Conservation (phyloP, 768 basidiomycete species). For the Trichaptum fuscoviolaceum region DNA sequence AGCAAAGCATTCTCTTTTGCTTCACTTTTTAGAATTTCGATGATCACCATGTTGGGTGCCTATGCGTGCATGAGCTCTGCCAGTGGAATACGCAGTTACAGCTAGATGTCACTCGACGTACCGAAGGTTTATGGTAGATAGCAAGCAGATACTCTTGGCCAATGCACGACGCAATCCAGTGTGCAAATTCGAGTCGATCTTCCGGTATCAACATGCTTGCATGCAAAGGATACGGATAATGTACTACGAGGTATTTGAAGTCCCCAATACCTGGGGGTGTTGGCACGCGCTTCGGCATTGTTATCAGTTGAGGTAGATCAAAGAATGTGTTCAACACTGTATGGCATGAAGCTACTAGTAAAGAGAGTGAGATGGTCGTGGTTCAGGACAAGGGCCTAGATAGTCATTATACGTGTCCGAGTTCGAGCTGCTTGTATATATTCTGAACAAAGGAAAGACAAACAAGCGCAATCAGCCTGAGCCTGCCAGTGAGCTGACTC, state of each 20-base stretch:
- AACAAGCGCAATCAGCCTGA: neutral
- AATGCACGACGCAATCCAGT: slow-evolving; percentile 44
- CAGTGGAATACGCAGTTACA: neutral
- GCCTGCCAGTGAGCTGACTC: too few species aligned
- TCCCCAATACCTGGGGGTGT: slow-evolving; percentile 42
- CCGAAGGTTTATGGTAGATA: slow-evolving; percentile 45
- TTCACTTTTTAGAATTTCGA: slow-evolving; percentile 40
- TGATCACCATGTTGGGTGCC: slow-evolving; percentile 43
- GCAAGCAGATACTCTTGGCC: slow-evolving; percentile 32
- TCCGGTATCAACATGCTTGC: slow-evolving; percentile 38
- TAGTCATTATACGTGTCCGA: neutral
- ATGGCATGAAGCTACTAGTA: neutral
- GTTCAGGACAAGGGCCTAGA: neutral
- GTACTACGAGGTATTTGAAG: slow-evolving; percentile 41
- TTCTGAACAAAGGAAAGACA: neutral
- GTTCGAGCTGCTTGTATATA: neutral
- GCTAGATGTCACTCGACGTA: slow-evolving; percentile 18
- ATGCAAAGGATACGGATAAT: slow-evolving; percentile 45
- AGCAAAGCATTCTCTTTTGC: slow-evolving; percentile 32
- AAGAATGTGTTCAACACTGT: neutral
- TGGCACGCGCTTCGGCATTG: slow-evolving; percentile 37
- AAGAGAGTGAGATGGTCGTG: neutral
- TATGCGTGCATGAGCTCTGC: slow-evolving; percentile 13
- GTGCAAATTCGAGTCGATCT: slow-evolving; percentile 33
- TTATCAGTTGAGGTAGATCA: neutral